phyloP scores from a whole-genome alignment of 257 asterid species.

The Penstemon eatonii region DNA sequence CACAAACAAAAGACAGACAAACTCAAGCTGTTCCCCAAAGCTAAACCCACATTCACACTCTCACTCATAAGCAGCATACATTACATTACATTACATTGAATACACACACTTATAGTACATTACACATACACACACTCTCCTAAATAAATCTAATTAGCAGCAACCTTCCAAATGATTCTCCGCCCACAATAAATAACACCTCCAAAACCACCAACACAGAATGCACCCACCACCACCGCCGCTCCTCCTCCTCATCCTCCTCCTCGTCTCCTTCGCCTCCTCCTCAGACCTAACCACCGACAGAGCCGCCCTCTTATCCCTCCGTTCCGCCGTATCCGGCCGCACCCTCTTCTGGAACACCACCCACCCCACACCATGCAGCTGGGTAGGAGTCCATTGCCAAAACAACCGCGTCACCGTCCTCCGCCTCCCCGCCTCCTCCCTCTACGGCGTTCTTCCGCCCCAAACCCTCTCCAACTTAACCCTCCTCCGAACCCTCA shows the following conservation, averaged over 20 bases:
- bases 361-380: constrained; percentile 53
- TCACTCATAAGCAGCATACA: too few species aligned
- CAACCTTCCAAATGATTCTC: too few species aligned
- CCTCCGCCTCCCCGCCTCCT: constrained; percentile 64
- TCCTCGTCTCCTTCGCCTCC: constrained; percentile 31
- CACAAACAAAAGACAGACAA: too few species aligned
- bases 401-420: constrained; percentile 44
- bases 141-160: too few species aligned
- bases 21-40: too few species aligned
- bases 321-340: constrained; percentile 69
- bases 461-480: constrained; percentile 50
- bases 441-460: constrained; percentile 63
- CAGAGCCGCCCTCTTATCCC: constrained; percentile 59
- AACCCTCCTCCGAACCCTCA: constrained; percentile 59
- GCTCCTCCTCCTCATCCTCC: constrained; percentile 26
- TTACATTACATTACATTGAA: too few species aligned
- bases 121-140: too few species aligned
- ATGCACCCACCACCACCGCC: constrained; percentile 23
- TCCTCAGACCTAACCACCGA: constrained; percentile 62
- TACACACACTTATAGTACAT: too few species aligned
- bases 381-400: constrained; percentile 64
- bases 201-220: not conserved
- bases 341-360: constrained; percentile 66
- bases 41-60: too few species aligned
- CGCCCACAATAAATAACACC: too few species aligned